Percentiles rank a stretch among this genome's conserved stretches.
phyloP scores from a whole-genome alignment of 768 basidiomycete species.

The Kwoniella sp. region DNA sequence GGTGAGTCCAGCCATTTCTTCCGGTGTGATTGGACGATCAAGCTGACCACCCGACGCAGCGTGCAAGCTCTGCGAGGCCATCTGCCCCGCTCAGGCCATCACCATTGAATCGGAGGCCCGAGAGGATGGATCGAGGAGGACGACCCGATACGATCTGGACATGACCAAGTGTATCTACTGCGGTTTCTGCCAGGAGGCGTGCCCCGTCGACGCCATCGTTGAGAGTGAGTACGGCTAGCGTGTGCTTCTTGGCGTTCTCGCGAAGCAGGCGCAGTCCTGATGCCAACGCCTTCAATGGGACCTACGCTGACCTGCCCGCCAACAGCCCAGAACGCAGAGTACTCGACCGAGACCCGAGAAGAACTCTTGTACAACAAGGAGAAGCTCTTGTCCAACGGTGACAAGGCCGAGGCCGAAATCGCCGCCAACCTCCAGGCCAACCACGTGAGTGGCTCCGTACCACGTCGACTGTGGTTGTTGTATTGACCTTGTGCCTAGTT shows the following conservation, averaged over 20 bases:
- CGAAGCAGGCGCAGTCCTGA: not conserved
- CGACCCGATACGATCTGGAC: constrained; percentile 98
- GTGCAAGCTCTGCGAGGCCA: constrained; percentile 98
- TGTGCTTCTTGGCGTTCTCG: too few species aligned
- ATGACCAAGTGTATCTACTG: constrained; percentile 99
- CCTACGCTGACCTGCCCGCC: not conserved
- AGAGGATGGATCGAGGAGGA: constrained; percentile 88
- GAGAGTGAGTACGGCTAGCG: constrained; percentile 95
- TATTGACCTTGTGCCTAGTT: too few species aligned
- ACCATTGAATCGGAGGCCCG: constrained; percentile 98
- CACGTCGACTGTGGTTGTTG: too few species aligned
- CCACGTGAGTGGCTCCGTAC: constrained; percentile 50
- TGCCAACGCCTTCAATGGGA: not conserved
- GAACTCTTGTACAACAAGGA: constrained; percentile 99
- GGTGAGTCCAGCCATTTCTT: constrained; percentile 57
- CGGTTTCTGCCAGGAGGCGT: constrained; percentile 99
- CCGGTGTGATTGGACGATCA: not conserved
- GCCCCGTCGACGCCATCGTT: constrained; percentile 98
- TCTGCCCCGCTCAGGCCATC: constrained; percentile 98
- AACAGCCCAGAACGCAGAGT: constrained; percentile 93
- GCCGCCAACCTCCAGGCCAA: constrained; percentile 69
- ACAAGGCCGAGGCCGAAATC: constrained; percentile 93
- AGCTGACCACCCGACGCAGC: constrained; percentile 55
- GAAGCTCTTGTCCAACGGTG: constrained; percentile 92
- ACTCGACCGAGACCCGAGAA: constrained; percentile 94